Conservation (phyloP, 2,329 filamentous ascomycete species). For the Fusarium torreyae region DNA sequence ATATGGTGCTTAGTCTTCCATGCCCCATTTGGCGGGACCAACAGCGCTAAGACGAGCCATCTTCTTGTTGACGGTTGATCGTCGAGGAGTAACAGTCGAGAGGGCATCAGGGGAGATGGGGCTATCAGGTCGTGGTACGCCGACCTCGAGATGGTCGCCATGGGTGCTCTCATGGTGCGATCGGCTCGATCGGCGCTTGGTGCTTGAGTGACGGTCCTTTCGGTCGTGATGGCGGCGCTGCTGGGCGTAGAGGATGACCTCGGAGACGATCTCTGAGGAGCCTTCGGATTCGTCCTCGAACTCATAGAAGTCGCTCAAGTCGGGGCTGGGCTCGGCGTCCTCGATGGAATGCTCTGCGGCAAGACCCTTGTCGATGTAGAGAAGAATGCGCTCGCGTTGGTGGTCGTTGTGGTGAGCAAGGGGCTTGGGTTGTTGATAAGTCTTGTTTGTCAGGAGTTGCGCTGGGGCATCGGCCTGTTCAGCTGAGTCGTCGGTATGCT, state of each 20-base stretch:
- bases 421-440: constrained; percentile 18
- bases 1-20: constrained; percentile 42
- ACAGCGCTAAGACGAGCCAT: constrained; percentile 58
- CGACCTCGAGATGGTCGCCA: constrained; percentile 38
- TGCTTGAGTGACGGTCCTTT: constrained; percentile 21
- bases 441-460: constrained; percentile 32
- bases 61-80: constrained; percentile 55
- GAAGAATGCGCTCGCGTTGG: constrained; percentile 47
- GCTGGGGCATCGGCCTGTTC: background rate
- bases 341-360: constrained; percentile 42
- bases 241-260: constrained; percentile 36
- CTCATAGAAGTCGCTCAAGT: constrained; percentile 59
- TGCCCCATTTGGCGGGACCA: constrained; percentile 45
- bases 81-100: constrained; percentile 45
- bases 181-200: constrained; percentile 34
- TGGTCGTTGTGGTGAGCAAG: constrained; percentile 26
- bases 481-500: background rate
- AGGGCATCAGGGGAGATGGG: constrained; percentile 56
- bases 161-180: constrained; percentile 14
- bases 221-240: constrained; percentile 31
- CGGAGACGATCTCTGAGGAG: constrained; percentile 32
- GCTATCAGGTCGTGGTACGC: constrained; percentile 60
- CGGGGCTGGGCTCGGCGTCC: constrained; percentile 55
- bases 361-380: constrained; percentile 52
- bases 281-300: constrained; percentile 50